A percentile compares a stretch with the other conserved stretches of the same genome.
Evolutionary conservation across 2,329 filamentous ascomycete species (phyloP).

Genomic region (Alternaria sp.): DNA sequence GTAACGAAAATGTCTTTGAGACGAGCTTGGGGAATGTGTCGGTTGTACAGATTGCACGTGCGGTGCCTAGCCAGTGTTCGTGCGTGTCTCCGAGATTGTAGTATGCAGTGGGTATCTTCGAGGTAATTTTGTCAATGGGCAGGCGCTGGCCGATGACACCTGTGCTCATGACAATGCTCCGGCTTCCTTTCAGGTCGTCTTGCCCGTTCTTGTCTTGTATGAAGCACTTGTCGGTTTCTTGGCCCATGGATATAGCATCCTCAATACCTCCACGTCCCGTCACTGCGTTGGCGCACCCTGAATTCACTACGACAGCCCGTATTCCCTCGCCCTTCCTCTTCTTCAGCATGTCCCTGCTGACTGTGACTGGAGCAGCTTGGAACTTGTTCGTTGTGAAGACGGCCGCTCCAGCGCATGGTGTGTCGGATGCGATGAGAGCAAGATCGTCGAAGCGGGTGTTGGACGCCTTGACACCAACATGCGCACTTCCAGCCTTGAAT

Average conservation of each 20-base stretch:
- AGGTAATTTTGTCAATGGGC: slow-evolving; percentile 87
- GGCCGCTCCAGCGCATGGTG: slow-evolving; percentile 83
- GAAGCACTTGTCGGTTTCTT: slow-evolving; percentile 73
- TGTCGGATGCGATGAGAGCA: slow-evolving; percentile 84
- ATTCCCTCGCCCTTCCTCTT: slow-evolving; percentile 72
- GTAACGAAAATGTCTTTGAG: slow-evolving; percentile 82
- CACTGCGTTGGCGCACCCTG: slow-evolving; percentile 95
- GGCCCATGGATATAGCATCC: slow-evolving; percentile 85
- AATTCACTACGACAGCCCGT: slow-evolving; percentile 87
- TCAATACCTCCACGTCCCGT: slow-evolving; percentile 89
- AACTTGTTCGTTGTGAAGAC: slow-evolving; percentile 99
- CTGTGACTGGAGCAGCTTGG: slow-evolving; percentile 91
- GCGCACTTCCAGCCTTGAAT: slow-evolving; percentile 83
- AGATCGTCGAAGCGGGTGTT: slow-evolving; percentile 93
- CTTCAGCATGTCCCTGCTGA: slow-evolving; percentile 75
- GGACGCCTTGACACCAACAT: slow-evolving; percentile 91
- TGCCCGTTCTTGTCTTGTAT: slow-evolving; percentile 39
- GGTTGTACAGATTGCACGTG: slow-evolving; percentile 94
- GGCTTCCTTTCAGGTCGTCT: slow-evolving; percentile 56
- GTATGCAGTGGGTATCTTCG: slow-evolving; percentile 79
- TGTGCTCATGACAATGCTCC: slow-evolving; percentile 96
- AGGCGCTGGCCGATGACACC: slow-evolving; percentile 95
- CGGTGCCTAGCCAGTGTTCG: slow-evolving; percentile 83
- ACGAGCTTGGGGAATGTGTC: slow-evolving; percentile 98
- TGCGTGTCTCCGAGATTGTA: slow-evolving; percentile 75